A percentile compares a stretch with the other conserved stretches of the same genome.
phyloP scores from a whole-genome alignment of 2,329 filamentous ascomycete genomes.

The Fusarium mexicanum region DNA sequence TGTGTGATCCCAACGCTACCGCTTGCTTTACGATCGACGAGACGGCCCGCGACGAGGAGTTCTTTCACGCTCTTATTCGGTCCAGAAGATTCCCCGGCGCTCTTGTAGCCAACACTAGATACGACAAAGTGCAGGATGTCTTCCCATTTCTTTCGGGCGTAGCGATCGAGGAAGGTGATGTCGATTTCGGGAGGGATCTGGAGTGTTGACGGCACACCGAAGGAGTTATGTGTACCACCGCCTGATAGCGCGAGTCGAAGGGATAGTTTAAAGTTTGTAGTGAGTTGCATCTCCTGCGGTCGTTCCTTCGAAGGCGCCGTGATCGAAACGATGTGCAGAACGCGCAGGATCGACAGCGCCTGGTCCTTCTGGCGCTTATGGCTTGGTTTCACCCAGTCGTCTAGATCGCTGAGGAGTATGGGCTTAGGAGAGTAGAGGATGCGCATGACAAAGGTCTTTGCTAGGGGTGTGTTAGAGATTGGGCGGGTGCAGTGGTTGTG shows the following conservation, averaged over 20 bases:
- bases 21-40: constrained; percentile 74
- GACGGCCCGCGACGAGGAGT: constrained; percentile 80
- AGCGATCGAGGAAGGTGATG: constrained; percentile 80
- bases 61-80: constrained; percentile 85
- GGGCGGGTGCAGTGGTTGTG: neutral
- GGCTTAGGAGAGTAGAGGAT: constrained; percentile 90
- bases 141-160: constrained; percentile 92
- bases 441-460: constrained; percentile 95
- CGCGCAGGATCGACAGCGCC: constrained; percentile 80
- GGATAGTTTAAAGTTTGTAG: constrained; percentile 83
- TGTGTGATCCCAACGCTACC: constrained; percentile 85
- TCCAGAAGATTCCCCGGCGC: constrained; percentile 57
- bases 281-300: constrained; percentile 78
- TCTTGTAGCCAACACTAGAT: constrained; percentile 70
- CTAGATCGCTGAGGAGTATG: constrained; percentile 81
- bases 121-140: constrained; percentile 96
- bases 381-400: constrained; percentile 82
- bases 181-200: constrained; percentile 71
- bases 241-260: constrained; percentile 89
- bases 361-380: constrained; percentile 77
- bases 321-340: constrained; percentile 85
- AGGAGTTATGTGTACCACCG: constrained; percentile 84
- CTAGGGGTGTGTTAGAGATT: constrained; percentile 54
- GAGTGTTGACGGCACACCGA: constrained; percentile 83
- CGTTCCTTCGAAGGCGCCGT: constrained; percentile 68